phyloP scores from a whole-genome alignment of 2,329 filamentous ascomycete species.

The Bimuria novae-zelandiae region DNA sequence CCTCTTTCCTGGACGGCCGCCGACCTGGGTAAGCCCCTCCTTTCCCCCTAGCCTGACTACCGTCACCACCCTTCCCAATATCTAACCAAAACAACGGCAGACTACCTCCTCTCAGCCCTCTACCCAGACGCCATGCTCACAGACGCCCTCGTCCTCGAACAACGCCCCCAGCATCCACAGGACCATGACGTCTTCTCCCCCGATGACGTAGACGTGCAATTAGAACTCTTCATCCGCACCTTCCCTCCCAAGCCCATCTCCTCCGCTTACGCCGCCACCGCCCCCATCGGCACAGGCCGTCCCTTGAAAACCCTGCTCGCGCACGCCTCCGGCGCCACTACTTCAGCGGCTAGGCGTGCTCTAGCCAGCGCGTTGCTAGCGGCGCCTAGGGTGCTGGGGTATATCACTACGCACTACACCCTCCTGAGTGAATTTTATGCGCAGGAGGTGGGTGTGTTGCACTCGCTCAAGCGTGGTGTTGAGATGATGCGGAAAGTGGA shows the following conservation, averaged over 20 bases:
- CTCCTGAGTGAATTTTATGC: slow-evolving; percentile 16
- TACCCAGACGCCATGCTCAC: slow-evolving; percentile 15
- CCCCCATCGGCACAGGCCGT: slow-evolving; percentile 26
- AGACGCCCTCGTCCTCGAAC: slow-evolving; percentile 16
- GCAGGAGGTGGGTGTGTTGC: not conserved
- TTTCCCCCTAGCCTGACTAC: not conserved
- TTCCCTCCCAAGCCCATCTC: slow-evolving; percentile 5
- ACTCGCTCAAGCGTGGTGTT: slow-evolving; percentile 21
- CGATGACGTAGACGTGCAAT: no score
- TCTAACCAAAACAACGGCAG: slow-evolving; percentile 20
- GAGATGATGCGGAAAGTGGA: slow-evolving; percentile 17
- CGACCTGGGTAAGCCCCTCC: slow-evolving; percentile 18
- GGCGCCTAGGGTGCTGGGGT: not conserved
- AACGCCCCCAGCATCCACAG: slow-evolving; percentile 19
- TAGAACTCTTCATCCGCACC: no score
- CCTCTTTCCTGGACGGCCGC: slow-evolving; percentile 22
- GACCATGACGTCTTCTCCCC: not conserved
- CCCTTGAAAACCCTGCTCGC: slow-evolving; percentile 18
- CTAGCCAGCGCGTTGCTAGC: slow-evolving; percentile 17
- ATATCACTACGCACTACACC: slow-evolving; percentile 15
- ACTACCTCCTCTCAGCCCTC: slow-evolving; percentile 24
- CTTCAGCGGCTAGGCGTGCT: slow-evolving; percentile 9
- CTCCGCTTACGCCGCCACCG: slow-evolving; percentile 7
- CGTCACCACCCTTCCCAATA: no score
- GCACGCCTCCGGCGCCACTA: slow-evolving; percentile 12